A percentile compares a stretch with the other conserved stretches of the same genome.
Conservation (phyloP, 2,329 filamentous ascomycete species). For the Fusarium sp. region DNA sequence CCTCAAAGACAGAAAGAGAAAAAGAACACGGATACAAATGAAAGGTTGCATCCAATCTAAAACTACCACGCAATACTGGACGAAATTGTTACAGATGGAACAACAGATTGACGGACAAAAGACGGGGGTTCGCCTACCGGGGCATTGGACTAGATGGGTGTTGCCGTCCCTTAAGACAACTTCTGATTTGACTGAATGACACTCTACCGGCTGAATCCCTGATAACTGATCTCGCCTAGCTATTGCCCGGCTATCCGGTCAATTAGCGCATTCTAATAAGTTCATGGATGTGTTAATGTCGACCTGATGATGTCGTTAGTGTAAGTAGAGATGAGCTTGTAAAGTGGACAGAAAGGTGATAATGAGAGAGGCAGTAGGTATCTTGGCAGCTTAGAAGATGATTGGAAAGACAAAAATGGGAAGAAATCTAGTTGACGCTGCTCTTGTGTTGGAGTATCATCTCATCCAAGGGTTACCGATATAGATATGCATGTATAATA, state of each 20-base stretch:
- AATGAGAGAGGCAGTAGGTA: background rate
- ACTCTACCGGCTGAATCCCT: conserved; percentile 4
- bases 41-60: conserved; percentile 1
- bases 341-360: conserved; percentile 21
- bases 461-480: background rate
- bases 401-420: background rate
- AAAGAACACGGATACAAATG: background rate
- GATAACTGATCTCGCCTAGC: conserved; percentile 40
- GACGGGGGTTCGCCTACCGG: conserved; percentile 36
- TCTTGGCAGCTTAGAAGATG: background rate
- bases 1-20: conserved; percentile 1
- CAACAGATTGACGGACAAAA: conserved; percentile 20
- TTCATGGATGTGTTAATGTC: conserved; percentile 1
- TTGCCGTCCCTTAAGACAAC: conserved; percentile 4
- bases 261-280: conserved; percentile 20
- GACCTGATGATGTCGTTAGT: conserved; percentile 5
- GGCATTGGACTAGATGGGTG: conserved; percentile 16
- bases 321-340: conserved; percentile 13
- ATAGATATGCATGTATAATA: conserved; percentile 3
- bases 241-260: conserved; percentile 5
- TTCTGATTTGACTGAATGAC: conserved; percentile 28
- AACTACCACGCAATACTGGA: conserved; percentile 7
- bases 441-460: background rate
- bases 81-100: conserved; percentile 8
- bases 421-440: background rate